A percentile compares a stretch with the other conserved stretches of the same genome.
These are phyloP conservation scores for Filobasidium floriforme DNA, from an alignment of 768 basidiomycete species.

Conservation along the genomic window DNA sequence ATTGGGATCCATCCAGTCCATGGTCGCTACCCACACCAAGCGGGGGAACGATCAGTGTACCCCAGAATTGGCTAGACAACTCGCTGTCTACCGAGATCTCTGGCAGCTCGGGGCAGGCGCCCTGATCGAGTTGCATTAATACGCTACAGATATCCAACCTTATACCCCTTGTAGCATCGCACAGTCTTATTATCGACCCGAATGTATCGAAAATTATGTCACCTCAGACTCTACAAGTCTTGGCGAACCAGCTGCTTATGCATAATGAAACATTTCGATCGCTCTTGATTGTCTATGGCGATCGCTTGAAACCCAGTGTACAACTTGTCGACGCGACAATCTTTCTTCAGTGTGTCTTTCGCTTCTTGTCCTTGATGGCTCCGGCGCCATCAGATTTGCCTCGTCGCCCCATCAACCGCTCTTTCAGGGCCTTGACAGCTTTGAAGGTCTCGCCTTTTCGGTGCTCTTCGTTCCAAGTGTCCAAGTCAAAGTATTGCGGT, in stretches of 20 bases:
- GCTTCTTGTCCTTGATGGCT: slow-evolving; percentile 3
- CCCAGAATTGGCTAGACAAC: neutral
- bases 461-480: slow-evolving; percentile 16
- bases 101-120: no score
- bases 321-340: neutral
- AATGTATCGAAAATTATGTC: no score
- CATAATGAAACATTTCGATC: neutral
- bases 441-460: slow-evolving; percentile 18
- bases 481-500: slow-evolving; percentile 61
- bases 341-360: neutral
- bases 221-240: no score
- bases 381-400: neutral
- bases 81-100: neutral
- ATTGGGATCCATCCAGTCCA: slow-evolving; percentile 20
- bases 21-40: slow-evolving; percentile 16
- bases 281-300: neutral
- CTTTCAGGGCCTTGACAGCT: slow-evolving; percentile 15
- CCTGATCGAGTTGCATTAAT: no score
- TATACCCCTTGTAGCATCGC: no score
- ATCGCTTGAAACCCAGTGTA: neutral
- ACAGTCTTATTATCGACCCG: no score
- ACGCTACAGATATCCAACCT: no score
- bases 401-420: slow-evolving; percentile 6
- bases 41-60: neutral
- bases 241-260: no score